Evolutionary conservation across 225 moss, liverwort and hornwort species (phyloP), one percentile per base, ranked within the genome.

Genomic region (Lunularia cruciata): DNA sequence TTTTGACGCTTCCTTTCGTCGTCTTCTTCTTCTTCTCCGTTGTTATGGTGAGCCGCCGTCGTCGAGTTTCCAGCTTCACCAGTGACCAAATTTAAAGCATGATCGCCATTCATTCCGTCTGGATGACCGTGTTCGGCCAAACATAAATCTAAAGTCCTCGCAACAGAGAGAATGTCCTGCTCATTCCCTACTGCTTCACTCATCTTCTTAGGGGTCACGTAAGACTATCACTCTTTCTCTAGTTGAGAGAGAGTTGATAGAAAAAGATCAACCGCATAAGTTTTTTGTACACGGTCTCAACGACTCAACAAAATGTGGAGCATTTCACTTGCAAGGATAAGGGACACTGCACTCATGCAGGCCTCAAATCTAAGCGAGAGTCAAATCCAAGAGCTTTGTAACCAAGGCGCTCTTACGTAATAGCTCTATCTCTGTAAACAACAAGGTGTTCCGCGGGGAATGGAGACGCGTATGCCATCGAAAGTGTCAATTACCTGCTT

Each of bases 121-220:
- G 63, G 63, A 40, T 76, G 70, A 45, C 58, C 65, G 47, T 26
- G 60, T 18, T 48, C 26, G 47, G 63, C 49, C 13, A 69, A 63
- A 23, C 60, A 69, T 36, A 76, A 70, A 22, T 65, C 47, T 56
- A 75, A 54, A 61, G 75, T 62, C 52, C 75, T 75, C 31, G 52
- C 68, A 68, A 75, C 75, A 61, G 68, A 60, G 61, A 75, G 68
- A 61, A 34, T 51, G 31, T 75, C 68, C 46, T 61, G 43, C 26
- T 75, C 61, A 75, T 68, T 36, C 39, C 42, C 53, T 42, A 5
- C 61, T 15, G 42, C 7, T 10, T 53, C 60, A 68, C 75, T 75
- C 61, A 69, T 75, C n/a, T 75, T 75, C 60, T 60, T 48, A 6
- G 6, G 13, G 40, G 13, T 6, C 8, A 40, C 8, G 40, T 40